Evolutionary conservation across 2,329 filamentous ascomycete genomes (phyloP), one percentile per base, ranked within the genome.

Genomic region (Sporothrix humicola): DNA sequence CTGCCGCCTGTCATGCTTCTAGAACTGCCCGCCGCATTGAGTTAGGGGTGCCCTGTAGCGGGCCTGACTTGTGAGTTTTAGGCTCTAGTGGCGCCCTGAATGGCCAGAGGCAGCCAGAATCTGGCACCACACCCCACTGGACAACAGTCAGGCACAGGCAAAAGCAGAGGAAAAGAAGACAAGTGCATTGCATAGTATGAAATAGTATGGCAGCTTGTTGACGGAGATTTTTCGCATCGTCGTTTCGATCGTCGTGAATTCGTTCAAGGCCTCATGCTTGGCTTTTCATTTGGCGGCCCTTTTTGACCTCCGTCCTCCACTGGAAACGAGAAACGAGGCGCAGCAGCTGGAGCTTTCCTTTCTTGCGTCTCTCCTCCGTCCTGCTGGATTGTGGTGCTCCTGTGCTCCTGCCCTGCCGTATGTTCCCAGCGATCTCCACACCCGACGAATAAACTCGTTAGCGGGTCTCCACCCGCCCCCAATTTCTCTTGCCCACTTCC

Each of bases 261-360:
- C 44, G 6, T 26, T 9, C 17, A 54, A 54, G 20, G 20, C 20
- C 52, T 20, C 50, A 54, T 54, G 17, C 50, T 10, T 20, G n/a
- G 7, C 52, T 20, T 54, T 7, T n/a, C 17, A 56, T 10, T 65
- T 26, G 48, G 59, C 15, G n/a, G 58, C 20, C 37, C 58, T 42
- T 46, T 23, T 70, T 50, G 59, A 61, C 69, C 31, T 37, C 31
- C 31, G 69, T 68, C 26, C 31, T 54, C 52, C 42, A 6, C 48
- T 61, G 1, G 26, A 58, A 69, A 72, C 71, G 71, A 3, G 26
- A 58, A 69, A 72, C 71, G 71, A 73, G 65, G 65, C 72, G 65
- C 72, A 69, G 72, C 72, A 69, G 72, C 72, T 73, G 72, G 31
- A 69, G 63, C 63, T 63, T 37, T 23, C 20, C 15, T 26, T 20